These are phyloP conservation scores for Onygena corvina DNA, from an alignment of 2,329 filamentous ascomycete genomes.

Conservation along the genomic window DNA sequence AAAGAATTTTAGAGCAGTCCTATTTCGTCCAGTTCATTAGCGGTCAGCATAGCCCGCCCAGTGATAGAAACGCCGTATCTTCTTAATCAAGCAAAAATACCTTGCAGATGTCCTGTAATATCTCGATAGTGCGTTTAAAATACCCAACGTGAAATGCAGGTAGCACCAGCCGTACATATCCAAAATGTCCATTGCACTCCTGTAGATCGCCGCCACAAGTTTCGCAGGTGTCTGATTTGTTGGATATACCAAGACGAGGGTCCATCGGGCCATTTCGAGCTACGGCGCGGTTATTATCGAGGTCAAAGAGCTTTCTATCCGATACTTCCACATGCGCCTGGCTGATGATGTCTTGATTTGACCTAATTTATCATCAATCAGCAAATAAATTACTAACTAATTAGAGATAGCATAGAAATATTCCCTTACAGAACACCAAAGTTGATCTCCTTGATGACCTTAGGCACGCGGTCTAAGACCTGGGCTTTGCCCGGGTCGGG, in stretches of 20 bases:
- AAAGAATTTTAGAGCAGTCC: slow-evolving; percentile 71
- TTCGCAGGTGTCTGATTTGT: slow-evolving; percentile 63
- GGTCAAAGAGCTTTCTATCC: slow-evolving; percentile 86
- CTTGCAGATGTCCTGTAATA: slow-evolving; percentile 93
- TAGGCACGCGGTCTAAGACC: slow-evolving; percentile 76
- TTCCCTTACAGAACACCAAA: slow-evolving; percentile 71
- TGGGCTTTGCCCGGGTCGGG: slow-evolving; percentile 59
- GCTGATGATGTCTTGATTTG: slow-evolving; percentile 86
- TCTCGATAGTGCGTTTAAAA: slow-evolving; percentile 80
- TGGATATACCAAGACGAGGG: slow-evolving; percentile 74
- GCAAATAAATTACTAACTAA: background rate
- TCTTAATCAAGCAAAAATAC: slow-evolving; percentile 22
- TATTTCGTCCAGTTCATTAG: slow-evolving; percentile 21
- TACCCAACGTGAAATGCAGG: slow-evolving; percentile 95
- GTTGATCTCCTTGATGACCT: slow-evolving; percentile 84
- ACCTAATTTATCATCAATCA: slow-evolving; percentile 39
- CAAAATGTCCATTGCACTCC: slow-evolving; percentile 89
- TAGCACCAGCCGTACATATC: slow-evolving; percentile 77
- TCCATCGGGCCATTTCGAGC: slow-evolving; percentile 80
- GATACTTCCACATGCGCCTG: slow-evolving; percentile 91
- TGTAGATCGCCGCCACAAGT: slow-evolving; percentile 75
- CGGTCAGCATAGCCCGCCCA: slow-evolving; percentile 7
- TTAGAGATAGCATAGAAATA: slow-evolving; percentile 36
- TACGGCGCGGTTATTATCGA: slow-evolving; percentile 63
- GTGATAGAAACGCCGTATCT: background rate